These are phyloP conservation scores for Populus hybrid DNA, from an alignment of 441 rosid species.

Conservation along the genomic window DNA sequence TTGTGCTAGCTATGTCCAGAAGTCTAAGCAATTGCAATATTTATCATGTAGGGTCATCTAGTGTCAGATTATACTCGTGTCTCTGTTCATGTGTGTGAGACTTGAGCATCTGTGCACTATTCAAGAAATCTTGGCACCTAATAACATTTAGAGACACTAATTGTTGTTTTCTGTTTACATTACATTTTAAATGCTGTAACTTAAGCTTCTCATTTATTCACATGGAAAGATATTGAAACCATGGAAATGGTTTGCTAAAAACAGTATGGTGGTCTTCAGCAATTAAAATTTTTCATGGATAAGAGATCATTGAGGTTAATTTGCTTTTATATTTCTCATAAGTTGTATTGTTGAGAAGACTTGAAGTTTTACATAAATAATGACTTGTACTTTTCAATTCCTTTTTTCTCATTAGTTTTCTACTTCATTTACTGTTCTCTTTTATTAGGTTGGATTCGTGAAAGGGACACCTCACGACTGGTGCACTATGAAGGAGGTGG, in stretches of 20 bases:
- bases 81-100: neutral
- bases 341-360: neutral
- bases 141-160: neutral
- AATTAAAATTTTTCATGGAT: neutral
- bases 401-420: constrained; percentile 10
- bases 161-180: neutral
- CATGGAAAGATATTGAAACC: neutral
- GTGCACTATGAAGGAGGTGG: constrained; percentile 99
- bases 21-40: neutral
- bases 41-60: neutral
- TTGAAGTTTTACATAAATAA: neutral
- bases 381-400: constrained; percentile 1
- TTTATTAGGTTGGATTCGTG: constrained; percentile 85
- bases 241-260: neutral
- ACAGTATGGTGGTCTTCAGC: neutral
- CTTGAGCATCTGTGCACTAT: neutral
- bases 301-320: neutral
- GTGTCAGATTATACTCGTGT: neutral
- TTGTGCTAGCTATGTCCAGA: neutral
- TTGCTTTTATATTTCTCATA: neutral
- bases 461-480: constrained; percentile 72
- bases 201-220: neutral
- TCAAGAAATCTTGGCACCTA: neutral
- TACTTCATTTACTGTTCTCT: constrained; percentile 18
- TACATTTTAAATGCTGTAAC: neutral